phyloP scores from a whole-genome alignment of 179 eudicot genomes.

The Nepenthes alata region DNA sequence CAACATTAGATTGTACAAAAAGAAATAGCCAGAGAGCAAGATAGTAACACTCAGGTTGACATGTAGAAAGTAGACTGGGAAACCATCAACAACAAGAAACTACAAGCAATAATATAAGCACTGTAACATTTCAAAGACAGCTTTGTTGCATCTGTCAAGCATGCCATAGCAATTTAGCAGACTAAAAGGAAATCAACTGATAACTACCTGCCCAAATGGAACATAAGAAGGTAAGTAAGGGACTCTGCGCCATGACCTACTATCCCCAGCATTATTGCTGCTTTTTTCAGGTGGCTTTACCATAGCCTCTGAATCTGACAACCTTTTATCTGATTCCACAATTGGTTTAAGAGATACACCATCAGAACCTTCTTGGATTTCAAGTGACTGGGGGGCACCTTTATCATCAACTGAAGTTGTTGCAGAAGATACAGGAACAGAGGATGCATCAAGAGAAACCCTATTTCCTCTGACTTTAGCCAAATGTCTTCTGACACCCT shows the following conservation, averaged over 20 bases:
- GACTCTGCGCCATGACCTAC: constrained; percentile 61
- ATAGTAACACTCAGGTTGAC: no score
- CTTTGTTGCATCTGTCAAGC: no score
- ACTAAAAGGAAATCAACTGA: no score
- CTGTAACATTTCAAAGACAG: no score
- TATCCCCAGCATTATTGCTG: constrained; percentile 24
- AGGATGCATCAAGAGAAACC: constrained; percentile 29
- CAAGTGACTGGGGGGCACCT: constrained; percentile 60
- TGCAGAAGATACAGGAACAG: constrained; percentile 24
- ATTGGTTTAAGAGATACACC: constrained; percentile 82
- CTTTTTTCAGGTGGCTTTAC: constrained; percentile 33
- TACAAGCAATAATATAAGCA: no score
- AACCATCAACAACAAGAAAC: no score
- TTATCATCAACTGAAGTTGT: constrained; percentile 34
- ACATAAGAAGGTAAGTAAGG: constrained; percentile 91
- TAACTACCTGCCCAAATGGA: constrained; percentile 87
- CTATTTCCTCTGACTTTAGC: constrained; percentile 37
- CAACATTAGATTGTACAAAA: no score
- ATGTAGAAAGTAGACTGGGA: no score
- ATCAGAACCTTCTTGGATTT: constrained; percentile 86
- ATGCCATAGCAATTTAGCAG: no score
- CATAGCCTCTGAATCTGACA: constrained; percentile 24
- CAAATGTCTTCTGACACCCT: constrained; percentile 57
- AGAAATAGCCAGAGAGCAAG: no score
- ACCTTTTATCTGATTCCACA: constrained; percentile 28